Evolutionary conservation across 371 early-diverging fungal species (phyloP), one percentile per base, ranked within the genome.

Genomic region (Coemansia sp.): DNA sequence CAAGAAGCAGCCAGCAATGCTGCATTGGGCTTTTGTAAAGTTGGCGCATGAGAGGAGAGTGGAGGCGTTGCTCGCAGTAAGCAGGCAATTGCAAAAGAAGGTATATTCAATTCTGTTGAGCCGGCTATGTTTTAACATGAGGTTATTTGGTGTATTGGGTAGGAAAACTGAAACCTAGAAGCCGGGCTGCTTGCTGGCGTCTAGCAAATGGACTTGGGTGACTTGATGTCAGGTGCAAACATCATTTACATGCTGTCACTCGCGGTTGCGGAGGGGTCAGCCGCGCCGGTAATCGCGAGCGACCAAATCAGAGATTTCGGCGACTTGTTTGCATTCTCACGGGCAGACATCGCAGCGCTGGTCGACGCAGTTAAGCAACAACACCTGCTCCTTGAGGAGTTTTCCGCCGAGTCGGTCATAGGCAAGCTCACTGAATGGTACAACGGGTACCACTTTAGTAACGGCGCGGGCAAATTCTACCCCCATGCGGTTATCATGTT

Each of bases 171-270:
- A 5, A 5, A 62, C 14, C 33, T 47, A 0, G 8, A 2, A 1
- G 31, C 45, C 10, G 62, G 62, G 1, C 4, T 62, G 26, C 26
- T 62, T 2, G 62, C 48, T 12, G 62, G 62, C 16, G 62, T 62
- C 7, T 39, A 55, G 20, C 5, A 48, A 0, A 14, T 62, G 10
- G 16, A 43, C 12, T n/a, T 62, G 34, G 14, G 12, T 14, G 12
- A 38, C 9, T 8, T 55, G 26, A 12, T 14, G 3, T 55, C 62
- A 2, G 55, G 62, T 34, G 38, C 36, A 0, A 62, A 62, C 9
- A 62, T 36, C 16, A 45, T 55, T 35, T 3, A 16, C 3, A 34
- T 14, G 3, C 1, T 47, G 5, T 11, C 61, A 0, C 54, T 53
- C 4, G 12, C 40, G 3, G 54, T 40, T n/a, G 9, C 1, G 10